Evolutionary conservation across 73 alveolate species (phyloP).

Genomic region (Symbiodinium natans): DNA sequence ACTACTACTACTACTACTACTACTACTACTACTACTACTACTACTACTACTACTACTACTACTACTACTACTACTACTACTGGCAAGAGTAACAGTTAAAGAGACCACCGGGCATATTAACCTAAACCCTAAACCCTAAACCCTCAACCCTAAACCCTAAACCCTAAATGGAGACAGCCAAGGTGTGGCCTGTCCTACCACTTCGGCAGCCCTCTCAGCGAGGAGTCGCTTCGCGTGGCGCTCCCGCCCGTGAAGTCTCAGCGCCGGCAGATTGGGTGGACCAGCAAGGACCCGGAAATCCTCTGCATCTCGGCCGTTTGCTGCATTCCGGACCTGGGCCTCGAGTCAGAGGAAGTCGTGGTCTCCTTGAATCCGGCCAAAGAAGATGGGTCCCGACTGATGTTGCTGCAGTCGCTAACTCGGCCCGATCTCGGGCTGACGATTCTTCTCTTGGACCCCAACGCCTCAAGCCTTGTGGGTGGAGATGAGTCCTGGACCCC

Average conservation of each 20-base stretch:
- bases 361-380: slow-evolving; percentile 40
- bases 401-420: slow-evolving; percentile 62
- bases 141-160: too few species aligned
- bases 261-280: slow-evolving; percentile 57
- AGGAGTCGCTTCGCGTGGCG: neutral
- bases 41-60: too few species aligned
- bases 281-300: slow-evolving; percentile 32
- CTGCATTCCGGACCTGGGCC: slow-evolving; percentile 86
- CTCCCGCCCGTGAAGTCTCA: slow-evolving; percentile 59
- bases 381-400: slow-evolving; percentile 40
- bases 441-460: neutral
- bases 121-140: too few species aligned
- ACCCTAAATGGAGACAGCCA: too few species aligned
- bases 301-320: slow-evolving; percentile 53
- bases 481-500: slow-evolving; percentile 75
- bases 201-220: neutral
- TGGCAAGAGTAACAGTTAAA: too few species aligned
- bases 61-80: too few species aligned
- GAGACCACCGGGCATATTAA: too few species aligned
- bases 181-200: slow-evolving; percentile 86
- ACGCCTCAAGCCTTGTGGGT: neutral
- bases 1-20: too few species aligned
- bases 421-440: slow-evolving; percentile 82
- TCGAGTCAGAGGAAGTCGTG: slow-evolving; percentile 67
- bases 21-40: too few species aligned